phyloP scores from a whole-genome alignment of 169 alveolate genomes.

The Cryptosporidium tyzzeri region DNA sequence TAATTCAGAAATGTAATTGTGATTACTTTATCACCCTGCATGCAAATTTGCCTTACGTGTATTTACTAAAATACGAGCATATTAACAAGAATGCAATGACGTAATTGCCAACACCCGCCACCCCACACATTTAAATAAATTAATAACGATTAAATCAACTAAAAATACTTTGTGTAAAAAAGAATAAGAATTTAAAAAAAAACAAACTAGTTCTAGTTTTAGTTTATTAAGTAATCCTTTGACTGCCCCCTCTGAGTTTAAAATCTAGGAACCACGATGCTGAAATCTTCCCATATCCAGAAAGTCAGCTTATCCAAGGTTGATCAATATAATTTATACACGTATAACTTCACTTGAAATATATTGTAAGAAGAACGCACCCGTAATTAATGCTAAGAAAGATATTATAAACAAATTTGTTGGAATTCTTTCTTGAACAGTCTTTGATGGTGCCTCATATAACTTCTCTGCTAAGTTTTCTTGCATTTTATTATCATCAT shows the following conservation, averaged over 20 bases:
- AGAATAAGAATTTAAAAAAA: not conserved
- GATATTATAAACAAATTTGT: constrained; percentile 38
- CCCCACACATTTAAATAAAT: not conserved
- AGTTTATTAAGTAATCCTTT: not conserved
- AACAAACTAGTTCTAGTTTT: not conserved
- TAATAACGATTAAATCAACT: not conserved
- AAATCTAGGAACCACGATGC: not conserved
- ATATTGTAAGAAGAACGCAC: constrained; percentile 34
- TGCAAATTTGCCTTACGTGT: not conserved
- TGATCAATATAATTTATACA: not conserved
- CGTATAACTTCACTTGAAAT: constrained; percentile 21
- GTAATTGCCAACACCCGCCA: not conserved
- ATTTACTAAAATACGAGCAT: constrained; percentile 3
- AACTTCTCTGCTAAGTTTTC: not conserved
- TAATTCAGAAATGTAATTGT: not conserved
- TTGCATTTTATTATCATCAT: too few relatives aligned
- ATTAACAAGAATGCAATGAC: not conserved
- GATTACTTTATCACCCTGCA: not conserved
- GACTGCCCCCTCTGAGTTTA: not conserved
- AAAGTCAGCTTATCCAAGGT: not conserved
- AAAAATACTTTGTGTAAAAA: not conserved
- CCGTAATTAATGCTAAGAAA: constrained; percentile 29
- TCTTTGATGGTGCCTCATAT: not conserved
- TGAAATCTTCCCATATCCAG: not conserved
- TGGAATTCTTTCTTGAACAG: not conserved